Conservation (phyloP, 257 asterid genomes). For the Jacaranda copaia region DNA sequence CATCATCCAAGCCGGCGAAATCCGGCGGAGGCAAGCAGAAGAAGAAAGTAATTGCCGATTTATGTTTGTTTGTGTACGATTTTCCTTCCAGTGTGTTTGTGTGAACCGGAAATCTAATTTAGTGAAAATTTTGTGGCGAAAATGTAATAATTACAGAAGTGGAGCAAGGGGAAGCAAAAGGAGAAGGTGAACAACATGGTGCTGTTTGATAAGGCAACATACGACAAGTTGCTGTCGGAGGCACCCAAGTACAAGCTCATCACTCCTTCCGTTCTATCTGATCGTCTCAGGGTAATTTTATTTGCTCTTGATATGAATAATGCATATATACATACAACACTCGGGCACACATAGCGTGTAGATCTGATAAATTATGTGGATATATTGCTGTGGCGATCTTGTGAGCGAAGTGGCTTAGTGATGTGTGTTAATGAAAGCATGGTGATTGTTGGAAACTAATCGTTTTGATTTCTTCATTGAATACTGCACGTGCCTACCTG, state of each 20-base stretch:
- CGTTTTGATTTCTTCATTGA: background rate
- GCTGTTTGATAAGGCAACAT: constrained; percentile 80
- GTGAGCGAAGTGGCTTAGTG: background rate
- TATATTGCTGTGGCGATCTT: background rate
- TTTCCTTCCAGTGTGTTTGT: background rate
- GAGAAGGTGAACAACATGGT: constrained; percentile 99
- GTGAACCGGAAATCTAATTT: constrained; percentile 13
- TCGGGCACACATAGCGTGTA: too few species aligned
- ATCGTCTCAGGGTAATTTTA: constrained; percentile 78
- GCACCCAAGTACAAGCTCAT: constrained; percentile 95
- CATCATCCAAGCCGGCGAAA: constrained; percentile 92
- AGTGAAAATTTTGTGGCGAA: background rate
- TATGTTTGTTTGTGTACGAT: background rate
- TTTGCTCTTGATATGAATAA: background rate
- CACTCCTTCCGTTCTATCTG: constrained; percentile 91
- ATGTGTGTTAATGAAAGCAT: background rate
- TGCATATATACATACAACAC: too few species aligned
- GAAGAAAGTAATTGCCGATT: constrained; percentile 70
- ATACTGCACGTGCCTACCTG: background rate
- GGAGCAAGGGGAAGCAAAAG: constrained; percentile 98
- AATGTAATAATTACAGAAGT: constrained; percentile 37
- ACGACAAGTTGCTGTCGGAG: constrained; percentile 81
- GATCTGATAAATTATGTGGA: background rate
- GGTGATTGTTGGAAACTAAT: background rate
- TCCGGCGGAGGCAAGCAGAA: constrained; percentile 95